A percentile compares a stretch with the other conserved stretches of the same genome.
Conservation (phyloP, 768 basidiomycete genomes). For the Tricholoma bakamatsutake region DNA sequence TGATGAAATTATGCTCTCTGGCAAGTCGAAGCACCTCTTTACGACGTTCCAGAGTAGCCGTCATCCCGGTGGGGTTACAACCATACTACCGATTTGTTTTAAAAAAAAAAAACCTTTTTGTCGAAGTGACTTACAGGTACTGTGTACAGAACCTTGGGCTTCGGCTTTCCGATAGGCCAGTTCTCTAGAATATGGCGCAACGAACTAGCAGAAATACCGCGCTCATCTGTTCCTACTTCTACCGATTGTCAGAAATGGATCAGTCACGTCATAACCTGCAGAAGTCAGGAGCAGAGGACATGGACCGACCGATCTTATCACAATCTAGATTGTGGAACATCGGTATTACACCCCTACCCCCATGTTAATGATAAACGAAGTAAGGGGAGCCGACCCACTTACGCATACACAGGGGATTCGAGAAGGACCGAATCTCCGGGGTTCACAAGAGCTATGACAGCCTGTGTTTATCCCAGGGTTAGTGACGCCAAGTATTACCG, state of each 20-base stretch:
- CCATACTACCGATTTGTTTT: constrained; percentile 48
- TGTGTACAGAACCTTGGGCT: constrained; percentile 74
- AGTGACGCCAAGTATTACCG: not conserved
- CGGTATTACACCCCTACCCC: constrained; percentile 44
- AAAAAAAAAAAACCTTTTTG: not conserved
- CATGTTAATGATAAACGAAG: constrained; percentile 5
- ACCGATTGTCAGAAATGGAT: not conserved
- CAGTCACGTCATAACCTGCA: not conserved
- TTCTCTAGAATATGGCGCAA: constrained; percentile 57
- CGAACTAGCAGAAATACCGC: constrained; percentile 53
- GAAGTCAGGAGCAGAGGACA: not conserved
- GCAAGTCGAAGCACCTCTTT: constrained; percentile 64
- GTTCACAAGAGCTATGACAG: constrained; percentile 61
- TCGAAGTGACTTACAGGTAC: constrained; percentile 42
- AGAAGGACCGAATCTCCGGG: constrained; percentile 76
- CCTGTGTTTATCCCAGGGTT: constrained; percentile 39
- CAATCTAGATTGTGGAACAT: constrained; percentile 46
- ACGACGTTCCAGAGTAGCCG: constrained; percentile 60
- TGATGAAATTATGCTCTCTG: constrained; percentile 65
- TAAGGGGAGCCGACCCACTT: constrained; percentile 15
- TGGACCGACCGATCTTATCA: constrained; percentile 50
- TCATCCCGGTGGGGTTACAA: constrained; percentile 82
- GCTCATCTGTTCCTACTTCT: constrained; percentile 68
- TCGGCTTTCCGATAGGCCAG: constrained; percentile 65
- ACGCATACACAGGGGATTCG: constrained; percentile 75